A percentile compares a stretch with the other conserved stretches of the same genome.
These are phyloP conservation scores for Plantago ovata DNA, from an alignment of 257 asterid genomes.

Conservation along the genomic window DNA sequence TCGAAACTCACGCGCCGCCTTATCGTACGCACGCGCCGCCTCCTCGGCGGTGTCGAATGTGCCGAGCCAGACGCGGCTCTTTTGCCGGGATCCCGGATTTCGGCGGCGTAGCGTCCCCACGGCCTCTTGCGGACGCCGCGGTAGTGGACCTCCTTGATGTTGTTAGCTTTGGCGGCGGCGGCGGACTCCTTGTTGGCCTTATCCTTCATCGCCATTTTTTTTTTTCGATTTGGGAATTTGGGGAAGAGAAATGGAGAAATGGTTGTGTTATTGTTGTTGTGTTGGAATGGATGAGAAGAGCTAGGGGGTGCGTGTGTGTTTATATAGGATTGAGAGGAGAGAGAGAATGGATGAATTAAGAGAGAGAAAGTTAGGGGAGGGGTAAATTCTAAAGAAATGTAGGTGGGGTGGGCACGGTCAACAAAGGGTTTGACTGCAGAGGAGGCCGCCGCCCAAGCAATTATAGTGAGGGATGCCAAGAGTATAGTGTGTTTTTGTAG, in stretches of 20 bases:
- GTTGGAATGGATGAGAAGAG: too few relatives aligned
- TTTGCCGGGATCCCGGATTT: constrained; percentile 91
- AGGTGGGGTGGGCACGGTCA: constrained; percentile 40
- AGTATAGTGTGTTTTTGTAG: too few relatives aligned
- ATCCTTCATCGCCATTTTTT: constrained; percentile 56
- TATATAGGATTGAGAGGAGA: constrained; percentile 24
- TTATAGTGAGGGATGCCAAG: not conserved
- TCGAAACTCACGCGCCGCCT: constrained; percentile 80
- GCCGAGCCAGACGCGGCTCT: constrained; percentile 85
- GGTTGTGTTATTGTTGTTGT: too few relatives aligned
- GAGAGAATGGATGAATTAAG: not conserved
- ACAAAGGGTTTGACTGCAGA: constrained; percentile 61
- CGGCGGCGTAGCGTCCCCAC: constrained; percentile 98
- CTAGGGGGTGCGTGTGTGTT: not conserved
- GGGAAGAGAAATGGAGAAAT: not conserved
- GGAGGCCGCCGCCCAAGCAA: constrained; percentile 73
- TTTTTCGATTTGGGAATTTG: too few relatives aligned
- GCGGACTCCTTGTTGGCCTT: constrained; percentile 23
- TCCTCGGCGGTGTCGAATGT: constrained; percentile 93
- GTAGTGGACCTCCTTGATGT: constrained; percentile 59
- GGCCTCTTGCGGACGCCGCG: constrained; percentile 94
- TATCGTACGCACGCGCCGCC: constrained; percentile 87
- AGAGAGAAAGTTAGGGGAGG: too few relatives aligned
- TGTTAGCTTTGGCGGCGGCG: too few relatives aligned
- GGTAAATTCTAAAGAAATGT: too few relatives aligned